Evolutionary conservation across 352 stramenopile species (phyloP).

Genomic region (Blastocystis sp.): DNA sequence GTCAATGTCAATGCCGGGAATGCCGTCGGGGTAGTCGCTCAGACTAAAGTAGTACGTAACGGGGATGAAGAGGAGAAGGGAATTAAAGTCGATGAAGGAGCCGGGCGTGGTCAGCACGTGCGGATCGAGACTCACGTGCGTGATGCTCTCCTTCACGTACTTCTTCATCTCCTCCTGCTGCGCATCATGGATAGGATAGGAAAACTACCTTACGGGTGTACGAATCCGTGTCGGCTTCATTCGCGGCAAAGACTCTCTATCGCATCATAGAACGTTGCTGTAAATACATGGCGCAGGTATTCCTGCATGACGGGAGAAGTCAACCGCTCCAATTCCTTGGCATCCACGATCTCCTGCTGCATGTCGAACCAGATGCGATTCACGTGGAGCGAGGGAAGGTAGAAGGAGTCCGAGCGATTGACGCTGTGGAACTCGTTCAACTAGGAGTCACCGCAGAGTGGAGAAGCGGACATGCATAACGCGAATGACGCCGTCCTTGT

Average conservation of each 20-base stretch:
- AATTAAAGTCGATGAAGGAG: not conserved
- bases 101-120: constrained; percentile 26
- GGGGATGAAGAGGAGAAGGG: constrained; percentile 26
- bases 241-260: not conserved
- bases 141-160: constrained; percentile 9
- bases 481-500: constrained; percentile 7
- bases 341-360: not conserved
- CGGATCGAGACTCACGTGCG: constrained; percentile 20
- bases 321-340: not conserved
- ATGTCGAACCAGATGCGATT: constrained; percentile 53
- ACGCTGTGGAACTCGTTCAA: constrained; percentile 33
- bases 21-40: constrained; percentile 43
- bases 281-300: not conserved
- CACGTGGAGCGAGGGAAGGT: constrained; percentile 1
- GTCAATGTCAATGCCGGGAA: constrained; percentile 18
- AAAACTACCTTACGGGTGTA: not conserved
- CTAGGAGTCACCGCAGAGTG: not conserved
- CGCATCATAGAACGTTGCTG: not conserved
- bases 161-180: not conserved
- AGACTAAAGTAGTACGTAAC: constrained; percentile 40
- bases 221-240: not conserved
- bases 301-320: not conserved
- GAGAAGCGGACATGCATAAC: constrained; percentile 13
- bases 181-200: not conserved
- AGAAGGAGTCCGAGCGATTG: not conserved